Conservation (phyloP, 2,329 filamentous ascomycete species). For the Fusarium sublunatum region DNA sequence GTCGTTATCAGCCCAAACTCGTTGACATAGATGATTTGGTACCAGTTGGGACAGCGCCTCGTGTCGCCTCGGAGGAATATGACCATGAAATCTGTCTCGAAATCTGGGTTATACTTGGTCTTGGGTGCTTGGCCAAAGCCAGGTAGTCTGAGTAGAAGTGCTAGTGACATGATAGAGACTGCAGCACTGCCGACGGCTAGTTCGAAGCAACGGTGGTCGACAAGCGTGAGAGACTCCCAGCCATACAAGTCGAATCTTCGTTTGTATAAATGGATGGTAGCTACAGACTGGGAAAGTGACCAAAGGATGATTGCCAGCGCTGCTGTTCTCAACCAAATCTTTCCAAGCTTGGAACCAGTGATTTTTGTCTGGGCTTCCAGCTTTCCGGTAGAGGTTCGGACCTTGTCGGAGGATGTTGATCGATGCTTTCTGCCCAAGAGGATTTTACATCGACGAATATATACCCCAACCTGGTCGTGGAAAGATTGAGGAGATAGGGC, state of each 20-base stretch:
- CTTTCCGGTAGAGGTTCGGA: fast-evolving
- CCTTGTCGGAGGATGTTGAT: fast-evolving
- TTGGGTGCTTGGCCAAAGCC: slow-evolving; percentile 3
- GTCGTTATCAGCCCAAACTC: background rate
- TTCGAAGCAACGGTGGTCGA: slow-evolving; percentile 26
- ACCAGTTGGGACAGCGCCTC: slow-evolving; percentile 10
- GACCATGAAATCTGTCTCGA: background rate
- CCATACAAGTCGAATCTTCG: background rate
- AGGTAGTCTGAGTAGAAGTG: slow-evolving; percentile 16
- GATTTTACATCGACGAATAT: slow-evolving; percentile 4
- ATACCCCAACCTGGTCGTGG: background rate
- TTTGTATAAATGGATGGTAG: slow-evolving; percentile 20
- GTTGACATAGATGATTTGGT: background rate
- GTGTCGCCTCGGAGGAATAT: slow-evolving; percentile 20
- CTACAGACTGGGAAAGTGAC: slow-evolving; percentile 11
- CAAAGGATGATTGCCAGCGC: background rate
- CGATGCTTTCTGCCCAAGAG: slow-evolving; percentile 8
- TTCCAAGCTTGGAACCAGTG: background rate
- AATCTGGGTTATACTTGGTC: background rate
- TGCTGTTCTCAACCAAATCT: slow-evolving; percentile 1
- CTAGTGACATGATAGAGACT: slow-evolving; percentile 8
- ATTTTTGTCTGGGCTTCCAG: background rate
- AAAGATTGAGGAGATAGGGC: background rate
- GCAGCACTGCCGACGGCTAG: slow-evolving; percentile 10
- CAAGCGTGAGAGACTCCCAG: slow-evolving; percentile 6